Conservation (phyloP, 768 basidiomycete genomes). For the Leccinum fibrillosum region DNA sequence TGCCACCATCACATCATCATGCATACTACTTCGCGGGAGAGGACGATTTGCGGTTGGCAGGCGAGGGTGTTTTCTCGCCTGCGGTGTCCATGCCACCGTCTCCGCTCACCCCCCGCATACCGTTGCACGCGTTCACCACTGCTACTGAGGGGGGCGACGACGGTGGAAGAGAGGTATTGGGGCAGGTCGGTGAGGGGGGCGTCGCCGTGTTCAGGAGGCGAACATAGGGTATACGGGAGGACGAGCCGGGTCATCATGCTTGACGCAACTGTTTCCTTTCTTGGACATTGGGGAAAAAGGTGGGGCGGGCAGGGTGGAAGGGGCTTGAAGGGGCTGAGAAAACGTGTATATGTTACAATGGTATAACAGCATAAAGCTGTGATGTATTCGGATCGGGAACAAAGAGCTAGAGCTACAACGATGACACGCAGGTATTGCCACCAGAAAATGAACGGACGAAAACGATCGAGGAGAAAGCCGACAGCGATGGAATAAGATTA, state of each 20-base stretch:
- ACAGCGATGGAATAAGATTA: background rate
- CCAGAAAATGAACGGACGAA: background rate
- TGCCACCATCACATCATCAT: conserved; percentile 26
- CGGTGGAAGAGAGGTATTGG: conserved; percentile 1
- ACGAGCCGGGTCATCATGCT: background rate
- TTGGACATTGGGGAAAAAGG: background rate
- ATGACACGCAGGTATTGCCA: conserved; percentile 8
- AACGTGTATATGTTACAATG: conserved; percentile 4
- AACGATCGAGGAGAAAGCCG: background rate
- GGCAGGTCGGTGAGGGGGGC: conserved; percentile 9
- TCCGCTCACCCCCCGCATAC: conserved; percentile 47
- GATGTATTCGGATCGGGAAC: conserved; percentile 6
- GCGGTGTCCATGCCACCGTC: conserved; percentile 64
- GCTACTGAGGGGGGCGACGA: conserved; percentile 1
- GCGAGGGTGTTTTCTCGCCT: conserved; percentile 73
- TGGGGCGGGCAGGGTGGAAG: background rate
- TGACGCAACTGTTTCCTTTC: conserved; percentile 3
- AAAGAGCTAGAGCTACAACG: conserved; percentile 26
- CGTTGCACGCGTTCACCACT: conserved; percentile 14
- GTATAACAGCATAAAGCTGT: conserved; percentile 14
- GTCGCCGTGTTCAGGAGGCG: conserved; percentile 21
- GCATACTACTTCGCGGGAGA: conserved; percentile 54
- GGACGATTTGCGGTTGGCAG: conserved; percentile 53
- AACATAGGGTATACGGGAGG: conserved; percentile 1
- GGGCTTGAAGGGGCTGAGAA: background rate